Percentiles rank a stretch among this genome's conserved stretches.
These are phyloP conservation scores for Angomonas ambiguus DNA, from an alignment of 208 protist species.

Conservation along the genomic window DNA sequence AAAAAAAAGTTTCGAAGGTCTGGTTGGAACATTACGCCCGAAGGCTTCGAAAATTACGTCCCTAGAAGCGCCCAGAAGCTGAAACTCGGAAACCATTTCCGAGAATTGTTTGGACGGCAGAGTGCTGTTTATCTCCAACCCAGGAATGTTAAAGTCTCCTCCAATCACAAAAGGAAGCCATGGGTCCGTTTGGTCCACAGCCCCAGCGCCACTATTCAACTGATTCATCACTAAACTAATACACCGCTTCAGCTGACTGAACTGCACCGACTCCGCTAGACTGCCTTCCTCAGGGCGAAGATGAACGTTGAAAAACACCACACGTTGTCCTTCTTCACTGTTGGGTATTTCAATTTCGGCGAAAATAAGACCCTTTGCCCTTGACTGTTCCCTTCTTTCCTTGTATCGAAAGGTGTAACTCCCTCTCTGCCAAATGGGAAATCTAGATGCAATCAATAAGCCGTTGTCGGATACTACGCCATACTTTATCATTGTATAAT, in stretches of 20 bases:
- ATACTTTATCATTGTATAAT: constrained; percentile 73
- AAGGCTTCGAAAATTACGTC: constrained; percentile 60
- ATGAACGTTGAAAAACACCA: constrained; percentile 84
- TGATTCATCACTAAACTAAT: constrained; percentile 61
- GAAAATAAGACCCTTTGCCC: constrained; percentile 76
- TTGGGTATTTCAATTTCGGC: constrained; percentile 73
- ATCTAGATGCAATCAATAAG: constrained; percentile 82
- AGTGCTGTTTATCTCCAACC: constrained; percentile 44
- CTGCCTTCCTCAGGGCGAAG: constrained; percentile 60
- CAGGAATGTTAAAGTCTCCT: constrained; percentile 83
- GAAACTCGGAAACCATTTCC: constrained; percentile 60
- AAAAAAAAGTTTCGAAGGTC: constrained; percentile 77
- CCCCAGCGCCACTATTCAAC: constrained; percentile 20
- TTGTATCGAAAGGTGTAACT: constrained; percentile 78
- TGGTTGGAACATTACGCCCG: constrained; percentile 59
- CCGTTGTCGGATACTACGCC: constrained; percentile 80
- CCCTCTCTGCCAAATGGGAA: constrained; percentile 73
- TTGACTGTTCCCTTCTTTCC: constrained; percentile 30
- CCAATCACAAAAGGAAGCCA: constrained; percentile 68
- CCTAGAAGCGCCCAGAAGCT: constrained; percentile 46
- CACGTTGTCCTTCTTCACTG: constrained; percentile 19
- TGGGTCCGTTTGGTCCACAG: not conserved
- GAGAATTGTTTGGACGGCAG: constrained; percentile 48
- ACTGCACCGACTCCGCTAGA: constrained; percentile 51
- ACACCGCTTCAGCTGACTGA: constrained; percentile 69